These are phyloP conservation scores for Boletus sp. DNA, from an alignment of 1,284 basidiomycete species.

Conservation along the genomic window DNA sequence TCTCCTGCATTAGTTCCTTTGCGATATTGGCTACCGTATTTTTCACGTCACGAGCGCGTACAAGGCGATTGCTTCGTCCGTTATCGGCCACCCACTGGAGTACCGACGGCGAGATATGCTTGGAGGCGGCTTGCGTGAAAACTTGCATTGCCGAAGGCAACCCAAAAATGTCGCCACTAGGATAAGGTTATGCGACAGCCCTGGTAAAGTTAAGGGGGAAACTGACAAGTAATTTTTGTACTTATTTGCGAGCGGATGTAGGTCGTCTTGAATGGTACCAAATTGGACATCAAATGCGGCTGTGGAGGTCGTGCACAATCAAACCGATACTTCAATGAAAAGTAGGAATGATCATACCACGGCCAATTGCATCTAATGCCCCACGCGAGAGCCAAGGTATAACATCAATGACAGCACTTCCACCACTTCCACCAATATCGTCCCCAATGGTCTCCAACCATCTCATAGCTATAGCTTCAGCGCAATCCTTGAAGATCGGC, in stretches of 20 bases:
- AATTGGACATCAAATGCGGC: conserved; percentile 43
- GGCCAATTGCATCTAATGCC: conserved; percentile 42
- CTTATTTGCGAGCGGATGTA: conserved; percentile 35
- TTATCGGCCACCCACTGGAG: conserved; percentile 37
- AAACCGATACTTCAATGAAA: background rate
- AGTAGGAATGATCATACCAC: conserved; percentile 30
- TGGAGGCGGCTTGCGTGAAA: conserved; percentile 11
- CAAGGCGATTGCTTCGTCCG: conserved; percentile 34
- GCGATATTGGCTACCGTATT: conserved; percentile 26
- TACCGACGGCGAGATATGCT: conserved; percentile 21
- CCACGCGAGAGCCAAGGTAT: conserved; percentile 36
- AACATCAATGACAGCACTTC: conserved; percentile 36
- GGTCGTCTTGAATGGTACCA: conserved; percentile 31
- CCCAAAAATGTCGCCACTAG: conserved; percentile 20
- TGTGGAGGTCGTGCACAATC: conserved; percentile 15
- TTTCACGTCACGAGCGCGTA: conserved; percentile 32
- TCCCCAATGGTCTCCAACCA: conserved; percentile 42
- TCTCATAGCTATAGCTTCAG: conserved; percentile 26
- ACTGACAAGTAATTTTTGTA: conserved; percentile 35
- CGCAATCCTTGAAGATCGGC: conserved; percentile 32
- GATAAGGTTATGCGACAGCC: background rate
- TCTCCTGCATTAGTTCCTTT: conserved; percentile 39
- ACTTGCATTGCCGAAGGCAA: conserved; percentile 12
- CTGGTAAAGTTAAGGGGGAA: background rate
- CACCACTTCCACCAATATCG: too few relatives aligned